Conservation (phyloP, 2,329 filamentous ascomycete genomes). For the Lasiodiplodia theobromae region DNA sequence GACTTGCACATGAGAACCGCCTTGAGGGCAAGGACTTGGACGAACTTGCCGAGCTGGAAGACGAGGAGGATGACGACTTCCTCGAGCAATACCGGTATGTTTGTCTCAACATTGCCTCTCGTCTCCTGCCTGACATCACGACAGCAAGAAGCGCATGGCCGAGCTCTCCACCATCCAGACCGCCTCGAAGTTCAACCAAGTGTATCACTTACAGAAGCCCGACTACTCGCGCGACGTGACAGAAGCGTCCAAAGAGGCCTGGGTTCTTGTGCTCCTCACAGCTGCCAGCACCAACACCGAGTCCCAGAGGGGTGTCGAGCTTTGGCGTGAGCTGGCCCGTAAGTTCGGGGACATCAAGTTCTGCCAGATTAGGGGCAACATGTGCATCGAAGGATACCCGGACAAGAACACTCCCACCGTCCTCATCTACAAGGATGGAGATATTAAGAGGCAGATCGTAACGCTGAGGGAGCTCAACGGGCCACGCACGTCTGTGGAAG, state of each 20-base stretch:
- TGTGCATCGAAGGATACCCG: conserved; percentile 97
- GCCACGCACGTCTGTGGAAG: conserved; percentile 38
- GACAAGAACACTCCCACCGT: conserved; percentile 95
- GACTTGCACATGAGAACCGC: conserved; percentile 87
- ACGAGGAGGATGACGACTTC: conserved; percentile 93
- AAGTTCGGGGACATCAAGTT: conserved; percentile 97
- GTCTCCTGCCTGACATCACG: not conserved
- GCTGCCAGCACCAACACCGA: conserved; percentile 83
- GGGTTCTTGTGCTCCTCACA: conserved; percentile 79
- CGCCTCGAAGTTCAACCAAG: conserved; percentile 83
- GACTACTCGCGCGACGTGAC: conserved; percentile 93
- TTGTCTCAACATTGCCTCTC: not conserved
- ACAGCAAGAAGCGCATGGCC: conserved; percentile 78
- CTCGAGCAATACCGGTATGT: conserved; percentile 78
- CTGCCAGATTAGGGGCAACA: conserved; percentile 88
- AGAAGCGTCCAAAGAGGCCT: conserved; percentile 77
- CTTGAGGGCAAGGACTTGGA: conserved; percentile 94
- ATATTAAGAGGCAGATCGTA: conserved; percentile 92
- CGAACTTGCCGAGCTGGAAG: conserved; percentile 91
- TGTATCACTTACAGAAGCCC: conserved; percentile 93
- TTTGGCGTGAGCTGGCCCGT: conserved; percentile 83
- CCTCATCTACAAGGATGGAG: conserved; percentile 87
- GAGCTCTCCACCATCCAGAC: conserved; percentile 79
- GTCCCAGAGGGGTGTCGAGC: conserved; percentile 79
- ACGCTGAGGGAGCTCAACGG: conserved; percentile 83